Evolutionary conservation across 2,329 filamentous ascomycete species (phyloP), one percentile per base, ranked within the genome.

Genomic region (Hymenoscyphus salicellus): DNA sequence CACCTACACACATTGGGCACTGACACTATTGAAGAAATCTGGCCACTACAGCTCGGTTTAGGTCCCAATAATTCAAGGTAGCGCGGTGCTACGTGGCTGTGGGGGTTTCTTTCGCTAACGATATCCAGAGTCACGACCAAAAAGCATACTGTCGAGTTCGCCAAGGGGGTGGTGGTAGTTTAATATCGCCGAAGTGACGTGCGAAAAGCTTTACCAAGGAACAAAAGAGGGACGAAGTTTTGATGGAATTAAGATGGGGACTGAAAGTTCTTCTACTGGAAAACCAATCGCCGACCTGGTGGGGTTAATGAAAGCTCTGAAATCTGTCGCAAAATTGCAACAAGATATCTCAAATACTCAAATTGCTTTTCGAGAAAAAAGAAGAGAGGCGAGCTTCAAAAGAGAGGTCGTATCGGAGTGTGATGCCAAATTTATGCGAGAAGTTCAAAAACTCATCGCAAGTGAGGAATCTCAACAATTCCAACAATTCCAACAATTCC

Each of bases 341-440:
- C 58, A 63, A 26, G 58, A 67, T 38, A 63, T 68, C 17, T 55
- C 65, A 6, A 49, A 49, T 20, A 64, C 71, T 3, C 64, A 69
- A 55, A 66, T 72, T 30, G 46, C 65, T 58, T 65, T 63, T 52
- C 64, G 71, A n/a, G 56, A 72, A 41, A 71, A 70, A 32, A 66
- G 64, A 55, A 65, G 70, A 4, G 66, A 71, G 56, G 70, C 67
- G n/a, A 62, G 60, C 0, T 62, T 67, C 56, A 66, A 71, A 59
- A 61, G 70, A 60, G 55, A 68, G 5, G 46, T 63, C 36, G 66
- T 72, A 2, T 71, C 67, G 59, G 38, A 57, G 14, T 62, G 62
- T 1, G 72, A 73, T 56, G 69, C 62, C 14, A 66, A 65, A 36
- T 70, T 72, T 30, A 72, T 73, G 71, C 65, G 59, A 38, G 67